Evolutionary conservation across 148 eudicot species (phyloP).

Genomic region (Limonium bicolor): DNA sequence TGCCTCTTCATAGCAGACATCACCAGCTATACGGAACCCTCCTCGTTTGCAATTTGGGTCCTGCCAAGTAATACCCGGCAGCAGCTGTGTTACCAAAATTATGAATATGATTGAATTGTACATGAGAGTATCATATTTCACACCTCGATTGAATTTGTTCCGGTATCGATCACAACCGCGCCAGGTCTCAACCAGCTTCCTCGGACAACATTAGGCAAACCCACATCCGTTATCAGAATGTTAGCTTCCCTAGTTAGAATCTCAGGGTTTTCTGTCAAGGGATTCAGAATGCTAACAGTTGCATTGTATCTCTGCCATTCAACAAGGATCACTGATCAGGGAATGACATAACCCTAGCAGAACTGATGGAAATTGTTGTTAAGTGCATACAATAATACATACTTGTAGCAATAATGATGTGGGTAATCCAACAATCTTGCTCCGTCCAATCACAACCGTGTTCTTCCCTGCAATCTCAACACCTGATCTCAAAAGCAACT

Average conservation of each 20-base stretch:
- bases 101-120: neutral
- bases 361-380: too few species aligned
- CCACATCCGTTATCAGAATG: slow-evolving; percentile 37
- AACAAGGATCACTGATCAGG: too few species aligned
- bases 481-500: slow-evolving; percentile 24
- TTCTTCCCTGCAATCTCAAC: slow-evolving; percentile 25
- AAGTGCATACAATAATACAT: too few species aligned
- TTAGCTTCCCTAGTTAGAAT: slow-evolving; percentile 33
- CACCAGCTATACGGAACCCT: slow-evolving; percentile 27
- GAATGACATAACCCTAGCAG: too few species aligned
- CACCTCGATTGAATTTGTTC: slow-evolving; percentile 35
- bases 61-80: slow-evolving; percentile 10
- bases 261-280: slow-evolving; percentile 35
- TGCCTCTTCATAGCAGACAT: slow-evolving; percentile 52
- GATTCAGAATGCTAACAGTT: slow-evolving; percentile 38
- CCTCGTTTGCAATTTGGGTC: slow-evolving; percentile 17
- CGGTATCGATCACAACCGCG: slow-evolving; percentile 40
- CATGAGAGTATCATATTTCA: neutral
- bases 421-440: slow-evolving; percentile 45
- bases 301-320: slow-evolving; percentile 36
- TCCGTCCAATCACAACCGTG: slow-evolving; percentile 38
- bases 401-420: slow-evolving; percentile 39
- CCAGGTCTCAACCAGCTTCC: slow-evolving; percentile 49
- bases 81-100: neutral
- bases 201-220: slow-evolving; percentile 37